A percentile compares a stretch with the other conserved stretches of the same genome.
Evolutionary conservation across 495 filamentous ascomycete genomes (phyloP).

Genomic region (Cercophora sp.): DNA sequence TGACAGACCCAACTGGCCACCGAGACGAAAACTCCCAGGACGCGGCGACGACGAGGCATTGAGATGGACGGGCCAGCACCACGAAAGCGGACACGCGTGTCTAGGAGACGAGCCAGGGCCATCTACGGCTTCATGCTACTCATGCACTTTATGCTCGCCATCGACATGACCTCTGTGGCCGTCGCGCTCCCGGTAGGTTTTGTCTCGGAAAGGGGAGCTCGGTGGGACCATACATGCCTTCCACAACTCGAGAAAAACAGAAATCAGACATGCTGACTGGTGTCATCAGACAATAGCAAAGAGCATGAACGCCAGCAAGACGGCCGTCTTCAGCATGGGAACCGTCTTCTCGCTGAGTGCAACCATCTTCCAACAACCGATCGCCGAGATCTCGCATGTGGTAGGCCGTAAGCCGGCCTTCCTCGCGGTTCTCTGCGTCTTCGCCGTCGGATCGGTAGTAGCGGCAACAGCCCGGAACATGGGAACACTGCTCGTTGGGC

Average conservation of each 20-base stretch:
- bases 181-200: constrained; percentile 65
- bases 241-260: too few species aligned
- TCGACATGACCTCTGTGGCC: constrained; percentile 52
- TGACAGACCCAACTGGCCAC: too few species aligned
- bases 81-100: too few species aligned
- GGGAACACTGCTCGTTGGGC: constrained; percentile 57
- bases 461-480: constrained; percentile 57
- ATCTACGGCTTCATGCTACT: constrained; percentile 23
- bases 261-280: constrained; percentile 26
- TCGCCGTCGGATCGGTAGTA: constrained; percentile 58
- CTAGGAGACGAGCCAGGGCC: constrained; percentile 11
- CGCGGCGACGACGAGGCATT: too few species aligned
- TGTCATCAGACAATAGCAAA: constrained; percentile 47
- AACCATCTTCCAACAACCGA: constrained; percentile 50
- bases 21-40: too few species aligned
- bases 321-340: constrained; percentile 57
- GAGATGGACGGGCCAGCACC: too few species aligned
- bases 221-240: constrained; percentile 50
- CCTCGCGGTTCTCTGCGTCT: constrained; percentile 48
- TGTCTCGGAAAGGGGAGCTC: constrained; percentile 64
- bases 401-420: constrained; percentile 49
- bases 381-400: constrained; percentile 50
- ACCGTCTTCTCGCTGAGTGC: constrained; percentile 51
- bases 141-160: constrained; percentile 41
- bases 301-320: constrained; percentile 47